Evolutionary conservation across 2,329 filamentous ascomycete genomes (phyloP).

Genomic region (Alternaria sp.): DNA sequence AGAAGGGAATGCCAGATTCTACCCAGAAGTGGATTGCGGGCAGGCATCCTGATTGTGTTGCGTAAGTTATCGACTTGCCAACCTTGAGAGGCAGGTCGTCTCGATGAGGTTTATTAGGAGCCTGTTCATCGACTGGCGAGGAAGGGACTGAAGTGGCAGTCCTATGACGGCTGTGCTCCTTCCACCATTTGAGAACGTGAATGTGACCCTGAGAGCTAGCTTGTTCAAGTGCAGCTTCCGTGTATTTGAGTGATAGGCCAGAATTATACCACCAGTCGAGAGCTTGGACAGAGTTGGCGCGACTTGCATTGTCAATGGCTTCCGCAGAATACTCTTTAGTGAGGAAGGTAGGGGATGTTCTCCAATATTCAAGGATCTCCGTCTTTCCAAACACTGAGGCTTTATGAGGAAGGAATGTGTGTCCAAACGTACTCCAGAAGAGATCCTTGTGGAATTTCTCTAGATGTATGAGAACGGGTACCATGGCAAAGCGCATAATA

Average conservation of each 20-base stretch:
- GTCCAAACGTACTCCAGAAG: slow-evolving; percentile 85
- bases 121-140: slow-evolving; percentile 26
- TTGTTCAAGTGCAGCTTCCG: slow-evolving; percentile 85
- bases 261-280: slow-evolving; percentile 92
- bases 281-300: slow-evolving; percentile 83
- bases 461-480: slow-evolving; percentile 77
- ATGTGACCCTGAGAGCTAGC: slow-evolving; percentile 86
- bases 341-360: slow-evolving; percentile 79
- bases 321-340: slow-evolving; percentile 88
- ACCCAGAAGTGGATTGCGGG: slow-evolving; percentile 90
- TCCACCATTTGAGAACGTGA: slow-evolving; percentile 94
- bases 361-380: slow-evolving; percentile 92
- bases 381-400: slow-evolving; percentile 87
- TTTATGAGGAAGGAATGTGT: slow-evolving; percentile 84
- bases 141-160: slow-evolving; percentile 31
- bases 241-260: slow-evolving; percentile 82
- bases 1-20: slow-evolving; percentile 78
- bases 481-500: slow-evolving; percentile 90
- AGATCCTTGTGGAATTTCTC: slow-evolving; percentile 74
- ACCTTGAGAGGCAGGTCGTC: slow-evolving; percentile 71
- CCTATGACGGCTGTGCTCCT: slow-evolving; percentile 67
- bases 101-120: slow-evolving; percentile 17
- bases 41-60: slow-evolving; percentile 81
- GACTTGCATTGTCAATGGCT: slow-evolving; percentile 86
- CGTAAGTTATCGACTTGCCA: slow-evolving; percentile 83